A percentile compares a stretch with the other conserved stretches of the same genome.
phyloP scores from a whole-genome alignment of 768 basidiomycete species.

The Steccherinum ochraceum region DNA sequence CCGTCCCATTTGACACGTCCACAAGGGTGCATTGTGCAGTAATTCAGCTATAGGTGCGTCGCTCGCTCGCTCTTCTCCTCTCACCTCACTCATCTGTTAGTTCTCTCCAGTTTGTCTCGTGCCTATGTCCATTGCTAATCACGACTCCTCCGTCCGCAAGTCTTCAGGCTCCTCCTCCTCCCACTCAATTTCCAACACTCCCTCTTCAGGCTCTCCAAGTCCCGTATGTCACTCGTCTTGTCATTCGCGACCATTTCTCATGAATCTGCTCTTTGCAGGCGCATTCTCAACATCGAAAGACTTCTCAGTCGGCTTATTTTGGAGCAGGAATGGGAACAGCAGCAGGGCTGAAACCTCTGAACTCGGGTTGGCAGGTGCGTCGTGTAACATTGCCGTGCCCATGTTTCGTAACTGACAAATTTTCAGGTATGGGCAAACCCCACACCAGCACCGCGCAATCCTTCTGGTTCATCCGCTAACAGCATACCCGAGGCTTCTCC shows the following conservation, averaged over 20 bases:
- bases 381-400: neutral
- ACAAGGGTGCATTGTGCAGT: neutral
- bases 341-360: constrained; percentile 43
- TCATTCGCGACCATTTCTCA: too few relatives aligned
- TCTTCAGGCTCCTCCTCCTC: constrained; percentile 68
- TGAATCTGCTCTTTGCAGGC: constrained; percentile 1
- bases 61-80: neutral
- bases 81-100: neutral
- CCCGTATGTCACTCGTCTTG: constrained; percentile 43
- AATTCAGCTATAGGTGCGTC: constrained; percentile 10
- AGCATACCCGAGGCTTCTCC: constrained; percentile 44
- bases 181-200: constrained; percentile 57
- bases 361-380: constrained; percentile 65
- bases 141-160: constrained; percentile 43
- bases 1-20: neutral
- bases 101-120: neutral
- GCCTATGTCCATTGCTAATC: constrained; percentile 24
- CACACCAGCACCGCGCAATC: constrained; percentile 46
- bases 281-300: constrained; percentile 36
- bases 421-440: constrained; percentile 55
- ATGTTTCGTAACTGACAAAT: neutral
- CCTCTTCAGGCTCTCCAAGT: constrained; percentile 51
- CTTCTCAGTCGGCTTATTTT: constrained; percentile 42
- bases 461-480: constrained; percentile 55
- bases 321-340: constrained; percentile 43